Base-by-base conservation (phyloP, 2,329 filamentous ascomycete genomes). In the Paramyrothecium sp. region DNA sequence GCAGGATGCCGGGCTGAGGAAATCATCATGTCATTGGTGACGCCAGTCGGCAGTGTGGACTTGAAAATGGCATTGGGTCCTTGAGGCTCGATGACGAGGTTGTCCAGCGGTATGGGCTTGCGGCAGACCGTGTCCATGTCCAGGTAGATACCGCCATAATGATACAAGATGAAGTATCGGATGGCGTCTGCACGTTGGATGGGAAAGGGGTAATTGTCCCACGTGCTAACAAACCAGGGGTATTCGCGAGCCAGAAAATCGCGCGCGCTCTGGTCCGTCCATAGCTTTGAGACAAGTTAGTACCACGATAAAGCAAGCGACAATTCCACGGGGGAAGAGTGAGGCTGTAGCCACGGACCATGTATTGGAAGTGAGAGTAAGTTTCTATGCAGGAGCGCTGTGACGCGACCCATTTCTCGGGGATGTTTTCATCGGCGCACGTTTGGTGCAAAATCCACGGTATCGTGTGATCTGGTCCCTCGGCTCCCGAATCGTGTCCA, bases 1-100 rank as follows among this genome's bases (percentile, higher is more conserved):
- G 91, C 91, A 0, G 89, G 89, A 65, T 93, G 90, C 59, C 86
- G 81, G 0, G 88, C 85, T 1, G 90, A 81, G 17, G 89, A 76
- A 52, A 89, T 89, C 89, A 93, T 92, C 46, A 87, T 88, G 67
- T 93, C 90, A 76, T 93, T 93, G 63, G 87, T 90, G 64, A 93
- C 90, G 60, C 90, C 90, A 1, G 90, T 93, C 2, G 90, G 90
- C 3, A 82, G 76, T 0, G 90, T 93, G 61, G 69, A 71, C 50
- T 71, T 68, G 64, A 70, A 72, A 41, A 72, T 58, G 52, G 69
- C 67, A 44, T 62, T 59, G 58, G 70, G 63, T 2, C 33, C 23
- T 8, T 53, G 34, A 7, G 33, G 54, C 53, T 60, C 65, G 34
- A 61, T 46, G 20, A 70, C 69, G 52, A 72, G 58, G n/a, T 66